A percentile compares a stretch with the other conserved stretches of the same genome.
Evolutionary conservation across 1,284 basidiomycete species (phyloP).

Genomic region (Ustilago trichophora): DNA sequence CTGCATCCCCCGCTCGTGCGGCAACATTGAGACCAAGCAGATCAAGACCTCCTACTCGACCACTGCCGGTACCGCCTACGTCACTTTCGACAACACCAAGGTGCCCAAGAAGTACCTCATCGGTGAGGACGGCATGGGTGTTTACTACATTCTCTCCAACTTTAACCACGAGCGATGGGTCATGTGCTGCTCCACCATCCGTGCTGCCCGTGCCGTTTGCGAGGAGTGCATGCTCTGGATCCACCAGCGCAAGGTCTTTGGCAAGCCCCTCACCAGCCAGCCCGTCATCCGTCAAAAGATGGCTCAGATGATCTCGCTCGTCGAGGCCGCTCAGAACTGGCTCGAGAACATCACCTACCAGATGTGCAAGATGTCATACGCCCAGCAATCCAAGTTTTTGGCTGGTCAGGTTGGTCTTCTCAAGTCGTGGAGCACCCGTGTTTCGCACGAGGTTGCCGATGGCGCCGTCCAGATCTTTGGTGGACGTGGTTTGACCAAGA

Average conservation of each 20-base stretch:
- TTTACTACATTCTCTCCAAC: slow-evolving; percentile 75
- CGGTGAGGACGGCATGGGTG: slow-evolving; percentile 81
- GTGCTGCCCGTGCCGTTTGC: slow-evolving; percentile 68
- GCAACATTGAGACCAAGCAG: slow-evolving; percentile 79
- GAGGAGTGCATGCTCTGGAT: slow-evolving; percentile 64
- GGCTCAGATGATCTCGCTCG: slow-evolving; percentile 83
- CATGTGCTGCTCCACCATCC: slow-evolving; percentile 77
- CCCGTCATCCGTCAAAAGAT: slow-evolving; percentile 85
- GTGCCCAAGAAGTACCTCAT: slow-evolving; percentile 87
- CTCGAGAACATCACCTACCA: slow-evolving; percentile 88
- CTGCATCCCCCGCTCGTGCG: slow-evolving; percentile 71
- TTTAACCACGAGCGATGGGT: slow-evolving; percentile 71
- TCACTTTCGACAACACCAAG: slow-evolving; percentile 86
- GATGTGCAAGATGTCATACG: slow-evolving; percentile 81
- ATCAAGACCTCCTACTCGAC: slow-evolving; percentile 73
- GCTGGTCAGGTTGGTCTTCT: slow-evolving; percentile 78
- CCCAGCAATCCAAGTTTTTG: slow-evolving; percentile 73
- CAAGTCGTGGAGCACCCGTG: slow-evolving; percentile 70
- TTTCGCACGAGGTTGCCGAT: slow-evolving; percentile 71
- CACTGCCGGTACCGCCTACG: slow-evolving; percentile 75
- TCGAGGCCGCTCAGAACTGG: slow-evolving; percentile 85
- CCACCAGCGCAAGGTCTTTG: slow-evolving; percentile 65
- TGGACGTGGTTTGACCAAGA: slow-evolving; percentile 76
- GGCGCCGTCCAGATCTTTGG: slow-evolving; percentile 81
- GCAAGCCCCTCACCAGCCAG: slow-evolving; percentile 77